Base-by-base conservation (phyloP, 306 rosid genomes). In the Adenanthera pavonina region DNA sequence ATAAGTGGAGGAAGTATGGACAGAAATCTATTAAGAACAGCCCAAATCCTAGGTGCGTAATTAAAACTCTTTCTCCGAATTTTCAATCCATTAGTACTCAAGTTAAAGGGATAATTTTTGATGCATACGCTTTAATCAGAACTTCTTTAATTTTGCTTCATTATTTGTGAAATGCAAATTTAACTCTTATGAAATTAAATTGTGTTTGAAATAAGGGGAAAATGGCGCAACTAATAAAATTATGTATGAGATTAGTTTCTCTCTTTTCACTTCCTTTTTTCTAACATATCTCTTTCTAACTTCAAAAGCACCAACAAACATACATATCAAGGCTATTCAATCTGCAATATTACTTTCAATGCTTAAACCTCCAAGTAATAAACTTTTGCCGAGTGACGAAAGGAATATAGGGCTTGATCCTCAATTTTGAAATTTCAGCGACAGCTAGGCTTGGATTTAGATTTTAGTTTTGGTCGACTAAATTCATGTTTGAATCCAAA, bases 1-100 rank as follows among this genome's bases (percentile, higher is more conserved):
- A 94, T 40, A 94, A 88, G 78, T 94, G 98, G 97, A 90, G 98
- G 78, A 94, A 94, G 70, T 94, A 94, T 79, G 98, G 98, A 0
- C 98, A 94, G 82, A 95, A 95, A 84, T 89, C 92, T 40, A 95
- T 95, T 6, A 95, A 95, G 86, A 95, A 92, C 82, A 92, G 95
- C 85, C 88, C 94, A 73, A 91, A 92, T 90, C 98, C 98, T 52
- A 92, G 98, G 98, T 95, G 88, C 9, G 6, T 7, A n/a, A 25
- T 59, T 59, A 6, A 59, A 64, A 34, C 46, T 46, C 51, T 46
- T 46, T 8, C 51, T 46, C 10, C 43, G 8, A 20, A 48, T 62
- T 59, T 16, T 35, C 43, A 77, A 11, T 38, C 68, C 46, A 64
- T 57, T 35, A 46, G 1, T 46, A 9, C 13, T 46, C 51, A 74